Base-by-base conservation (phyloP, 2,329 filamentous ascomycete species). In the Alternaria brassicicola region DNA sequence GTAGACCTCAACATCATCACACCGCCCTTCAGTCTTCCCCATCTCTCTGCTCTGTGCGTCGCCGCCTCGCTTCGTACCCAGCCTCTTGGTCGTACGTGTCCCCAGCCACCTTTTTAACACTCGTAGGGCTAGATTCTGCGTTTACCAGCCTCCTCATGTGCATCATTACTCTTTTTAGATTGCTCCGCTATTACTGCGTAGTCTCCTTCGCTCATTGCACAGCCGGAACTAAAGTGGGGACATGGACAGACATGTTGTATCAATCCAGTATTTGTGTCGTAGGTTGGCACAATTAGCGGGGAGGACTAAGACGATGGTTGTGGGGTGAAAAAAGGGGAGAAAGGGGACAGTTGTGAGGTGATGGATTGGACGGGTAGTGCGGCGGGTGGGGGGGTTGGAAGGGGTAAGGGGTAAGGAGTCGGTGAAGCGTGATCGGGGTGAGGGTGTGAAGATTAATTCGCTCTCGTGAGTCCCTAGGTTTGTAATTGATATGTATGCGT, bases 401-500 rank as follows among this genome's bases (percentile, higher is more conserved):
- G 43, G 30, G 28, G 1, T 15, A 9, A 12, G 28, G 21, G 13
- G 13, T 25, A 23, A 42, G 21, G 39, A 21, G 6, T 45, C 25
- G 7, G 15, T 17, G 13, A 21, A 33, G 28, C 2, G 30, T 3
- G 28, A 3, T 35, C 19, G 30, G 30, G 8, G 10, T 23, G 0
- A 33, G 12, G 21, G 12, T 2, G 1, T 15, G 28, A 0, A 1
- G 6, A 47, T 47, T 23, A 47, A 33, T 47, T 25, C 30, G 19
- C 21, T 25, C 19, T 47, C 30, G 36, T 39, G 43, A 47, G 43
- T 47, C 43, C 28, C 26, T 51, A 51, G 23, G 36, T 41, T 13
- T 41, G 36, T 42, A 51, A 51, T 51, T 51, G 35, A 23, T 51
- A 30, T 26, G 48, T 53, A 53, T 53, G 41, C 50, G 19, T 26